These are phyloP conservation scores for Paxillus involutus DNA, from an alignment of 768 basidiomycete genomes.

Conservation along the genomic window DNA sequence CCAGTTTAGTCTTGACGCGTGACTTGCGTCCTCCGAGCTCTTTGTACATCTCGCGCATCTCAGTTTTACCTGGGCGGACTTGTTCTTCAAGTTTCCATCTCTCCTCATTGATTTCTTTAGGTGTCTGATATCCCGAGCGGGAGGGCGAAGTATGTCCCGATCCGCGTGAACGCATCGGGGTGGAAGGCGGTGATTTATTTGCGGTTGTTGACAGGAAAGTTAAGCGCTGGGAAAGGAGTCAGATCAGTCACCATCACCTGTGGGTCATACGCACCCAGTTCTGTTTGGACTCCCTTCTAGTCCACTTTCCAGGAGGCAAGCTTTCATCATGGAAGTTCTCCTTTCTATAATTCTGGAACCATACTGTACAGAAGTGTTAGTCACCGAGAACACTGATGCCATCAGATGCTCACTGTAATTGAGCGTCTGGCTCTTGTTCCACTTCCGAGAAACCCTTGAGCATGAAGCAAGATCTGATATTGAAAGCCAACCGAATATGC, in stretches of 20 bases:
- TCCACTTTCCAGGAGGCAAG: conserved; percentile 84
- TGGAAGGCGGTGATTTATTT: conserved; percentile 41
- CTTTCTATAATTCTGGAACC: conserved; percentile 91
- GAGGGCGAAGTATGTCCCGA: conserved; percentile 52
- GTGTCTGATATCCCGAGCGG: conserved; percentile 71
- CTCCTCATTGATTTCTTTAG: conserved; percentile 76
- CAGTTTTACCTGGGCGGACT: conserved; percentile 65
- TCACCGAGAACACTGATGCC: background rate
- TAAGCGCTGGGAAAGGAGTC: conserved; percentile 45
- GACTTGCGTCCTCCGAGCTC: conserved; percentile 84
- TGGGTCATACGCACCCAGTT: conserved; percentile 59
- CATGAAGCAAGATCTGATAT: conserved; percentile 72
- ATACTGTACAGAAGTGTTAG: conserved; percentile 51
- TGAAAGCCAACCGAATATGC: conserved; percentile 65
- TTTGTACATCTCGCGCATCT: conserved; percentile 93
- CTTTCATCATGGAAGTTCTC: conserved; percentile 83
- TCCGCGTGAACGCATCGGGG: conserved; percentile 33
- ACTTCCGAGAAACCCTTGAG: conserved; percentile 80
- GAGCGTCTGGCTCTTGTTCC: conserved; percentile 85
- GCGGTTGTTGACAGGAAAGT: conserved; percentile 41
- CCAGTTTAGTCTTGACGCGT: conserved; percentile 71
- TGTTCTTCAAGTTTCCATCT: conserved; percentile 61
- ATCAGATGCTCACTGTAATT: conserved; percentile 69
- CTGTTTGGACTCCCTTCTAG: conserved; percentile 90
- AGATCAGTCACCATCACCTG: conserved; percentile 10